Base-by-base conservation (phyloP, 2,329 filamentous ascomycete species). In the Ceratocystis colombiana region DNA sequence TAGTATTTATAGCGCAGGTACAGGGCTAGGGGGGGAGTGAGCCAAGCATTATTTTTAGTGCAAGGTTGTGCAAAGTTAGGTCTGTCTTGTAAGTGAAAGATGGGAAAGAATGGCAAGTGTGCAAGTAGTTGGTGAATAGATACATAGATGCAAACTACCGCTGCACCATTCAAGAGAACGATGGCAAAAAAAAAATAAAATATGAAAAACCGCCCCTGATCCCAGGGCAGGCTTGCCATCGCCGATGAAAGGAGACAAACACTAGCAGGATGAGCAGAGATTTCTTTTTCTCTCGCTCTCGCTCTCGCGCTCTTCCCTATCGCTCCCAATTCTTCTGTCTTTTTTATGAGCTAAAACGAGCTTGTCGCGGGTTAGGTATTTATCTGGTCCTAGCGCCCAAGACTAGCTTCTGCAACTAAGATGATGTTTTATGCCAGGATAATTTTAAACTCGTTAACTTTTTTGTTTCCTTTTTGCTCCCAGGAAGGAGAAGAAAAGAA, bases 381-480 rank as follows among this genome's bases (percentile, higher is more conserved):
- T n/a, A 37, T 59, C 33, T 59, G 55, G 55, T 37, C 55, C 55
- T 37, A 59, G 55, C 55, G 30, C 33, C 37, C 55, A 20, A 30
- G 55, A 37, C 55, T 59, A 59, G 55, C 55, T 59, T 59, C 12
- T 10, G 17, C 17, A n/a, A 37, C 55, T 59, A 59, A 59, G 28
- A 59, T 59, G 55, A 59, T 37, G 25, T 37, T 59, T 59, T 59
- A 59, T 59, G 55, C 55, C 8, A n/a, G 55, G 55, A 59, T 59
- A 59, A 59, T 33, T 33, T 59, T 59, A 59, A 59, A 10, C 28
- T 33, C 7, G 17, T 17, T 4, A n/a, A 4, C 17, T 15, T 37
- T n/a, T n/a, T 59, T 37, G 5, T 22, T 37, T 37, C 33, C 17
- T 10, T n/a, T 37, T 37, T 53, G 22, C 6, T 15, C 10, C 7